These are phyloP conservation scores for Hirsutella rhossiliensis DNA, from an alignment of 2,329 filamentous ascomycete species.

Conservation along the genomic window DNA sequence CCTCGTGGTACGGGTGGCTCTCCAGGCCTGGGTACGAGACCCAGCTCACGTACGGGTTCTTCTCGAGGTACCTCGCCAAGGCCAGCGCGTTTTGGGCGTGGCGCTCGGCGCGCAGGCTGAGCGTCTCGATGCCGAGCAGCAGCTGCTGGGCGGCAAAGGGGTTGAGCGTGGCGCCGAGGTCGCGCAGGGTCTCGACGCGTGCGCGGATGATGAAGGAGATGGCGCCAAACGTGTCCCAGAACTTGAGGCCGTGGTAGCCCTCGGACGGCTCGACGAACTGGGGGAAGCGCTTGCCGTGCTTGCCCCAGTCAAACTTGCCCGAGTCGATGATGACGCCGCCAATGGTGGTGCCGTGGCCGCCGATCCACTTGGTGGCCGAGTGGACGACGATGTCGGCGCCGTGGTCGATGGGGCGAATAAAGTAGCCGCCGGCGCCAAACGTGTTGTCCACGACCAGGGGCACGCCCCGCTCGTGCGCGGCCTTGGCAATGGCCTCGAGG, in stretches of 20 bases:
- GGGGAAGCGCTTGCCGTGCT: slow-evolving; percentile 72
- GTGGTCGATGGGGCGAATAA: slow-evolving; percentile 73
- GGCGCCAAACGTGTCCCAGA: slow-evolving; percentile 83
- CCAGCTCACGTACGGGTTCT: slow-evolving; percentile 76
- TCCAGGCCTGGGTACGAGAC: slow-evolving; percentile 86
- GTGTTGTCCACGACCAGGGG: slow-evolving; percentile 78
- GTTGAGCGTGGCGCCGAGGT: slow-evolving; percentile 72
- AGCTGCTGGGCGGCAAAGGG: slow-evolving; percentile 91
- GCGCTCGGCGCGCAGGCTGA: slow-evolving; percentile 74
- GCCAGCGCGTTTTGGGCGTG: slow-evolving; percentile 75
- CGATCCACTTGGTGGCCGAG: slow-evolving; percentile 95
- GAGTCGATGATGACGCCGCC: slow-evolving; percentile 77
- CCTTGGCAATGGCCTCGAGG: slow-evolving; percentile 72
- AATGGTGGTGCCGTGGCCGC: slow-evolving; percentile 87
- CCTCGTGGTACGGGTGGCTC: slow-evolving; percentile 66
- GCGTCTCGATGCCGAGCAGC: slow-evolving; percentile 77
- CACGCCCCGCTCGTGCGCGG: slow-evolving; percentile 58
- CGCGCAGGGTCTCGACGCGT: slow-evolving; percentile 81
- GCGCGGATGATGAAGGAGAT: slow-evolving; percentile 75
- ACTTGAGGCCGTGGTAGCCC: slow-evolving; percentile 87
- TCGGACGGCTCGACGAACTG: slow-evolving; percentile 82
- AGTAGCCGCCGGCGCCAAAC: slow-evolving; percentile 88
- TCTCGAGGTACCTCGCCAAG: slow-evolving; percentile 73
- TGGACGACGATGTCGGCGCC: slow-evolving; percentile 91
- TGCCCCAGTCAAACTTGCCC: slow-evolving; percentile 91